phyloP scores from a whole-genome alignment of 2,329 filamentous ascomycete species.

The Cladosporium velox region DNA sequence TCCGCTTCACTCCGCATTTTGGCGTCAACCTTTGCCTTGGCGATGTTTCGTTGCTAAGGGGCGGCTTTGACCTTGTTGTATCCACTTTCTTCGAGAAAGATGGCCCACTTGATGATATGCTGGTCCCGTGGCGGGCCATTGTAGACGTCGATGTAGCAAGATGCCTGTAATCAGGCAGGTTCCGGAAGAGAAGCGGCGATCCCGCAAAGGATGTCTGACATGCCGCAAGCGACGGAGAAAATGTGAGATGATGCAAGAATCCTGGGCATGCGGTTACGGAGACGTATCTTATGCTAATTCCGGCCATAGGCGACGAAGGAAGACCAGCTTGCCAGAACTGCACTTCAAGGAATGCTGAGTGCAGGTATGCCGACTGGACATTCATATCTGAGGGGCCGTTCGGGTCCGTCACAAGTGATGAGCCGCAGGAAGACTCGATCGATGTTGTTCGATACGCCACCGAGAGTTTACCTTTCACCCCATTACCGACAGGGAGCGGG shows the following conservation, averaged over 20 bases:
- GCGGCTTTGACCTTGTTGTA: background rate
- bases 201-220: background rate
- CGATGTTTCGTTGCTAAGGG: background rate
- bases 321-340: background rate
- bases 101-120: background rate
- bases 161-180: background rate
- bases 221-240: conserved; percentile 10
- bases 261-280: background rate
- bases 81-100: background rate
- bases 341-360: background rate
- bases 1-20: background rate
- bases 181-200: conserved; percentile 1
- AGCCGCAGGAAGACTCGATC: background rate
- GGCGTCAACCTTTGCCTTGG: background rate
- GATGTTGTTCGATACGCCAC: background rate
- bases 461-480: background rate
- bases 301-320: background rate
- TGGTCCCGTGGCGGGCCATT: background rate
- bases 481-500: background rate
- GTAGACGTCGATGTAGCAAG: background rate
- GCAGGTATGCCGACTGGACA: background rate
- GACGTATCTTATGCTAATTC: background rate
- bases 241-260: conserved; percentile 2
- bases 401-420: background rate
- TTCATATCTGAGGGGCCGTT: background rate